Conservation (phyloP, 352 stramenopile species). For the Phytophthora macrochlamydospora region DNA sequence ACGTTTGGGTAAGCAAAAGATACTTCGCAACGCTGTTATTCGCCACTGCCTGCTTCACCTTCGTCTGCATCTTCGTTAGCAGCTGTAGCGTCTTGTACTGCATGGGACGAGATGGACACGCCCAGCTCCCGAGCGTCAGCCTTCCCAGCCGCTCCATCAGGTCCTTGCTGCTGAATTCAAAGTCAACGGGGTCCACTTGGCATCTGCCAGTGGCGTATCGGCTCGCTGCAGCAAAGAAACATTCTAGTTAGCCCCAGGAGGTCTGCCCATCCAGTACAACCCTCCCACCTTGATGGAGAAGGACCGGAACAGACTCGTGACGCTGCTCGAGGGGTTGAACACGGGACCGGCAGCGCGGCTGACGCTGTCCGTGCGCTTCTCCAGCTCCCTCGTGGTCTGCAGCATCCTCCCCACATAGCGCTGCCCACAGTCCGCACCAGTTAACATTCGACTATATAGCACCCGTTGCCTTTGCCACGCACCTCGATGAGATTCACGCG, state of each 20-base stretch:
- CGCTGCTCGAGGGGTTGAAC: conserved; percentile 64
- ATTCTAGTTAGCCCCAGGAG: too few relatives aligned
- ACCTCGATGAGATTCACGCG: conserved; percentile 81
- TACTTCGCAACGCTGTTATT: too few relatives aligned
- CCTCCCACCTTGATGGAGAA: conserved; percentile 67
- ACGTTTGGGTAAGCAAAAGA: too few relatives aligned
- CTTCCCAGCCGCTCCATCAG: conserved; percentile 55
- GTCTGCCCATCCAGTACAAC: too few relatives aligned
- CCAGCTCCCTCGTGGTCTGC: conserved; percentile 63
- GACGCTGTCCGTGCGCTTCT: conserved; percentile 65
- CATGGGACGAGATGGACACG: conserved; percentile 55
- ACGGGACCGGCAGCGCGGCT: conserved; percentile 54
- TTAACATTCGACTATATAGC: too few relatives aligned
- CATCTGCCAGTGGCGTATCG: neutral
- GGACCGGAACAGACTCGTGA: conserved; percentile 62
- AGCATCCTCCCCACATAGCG: conserved; percentile 63
- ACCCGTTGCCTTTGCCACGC: neutral
- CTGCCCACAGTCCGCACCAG: conserved; percentile 28
- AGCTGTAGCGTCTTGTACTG: neutral
- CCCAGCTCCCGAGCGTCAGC: conserved; percentile 60
- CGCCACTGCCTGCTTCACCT: too few relatives aligned
- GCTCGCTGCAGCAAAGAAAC: conserved; percentile 29
- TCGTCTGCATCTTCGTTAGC: too few relatives aligned
- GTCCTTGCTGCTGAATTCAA: conserved; percentile 60
- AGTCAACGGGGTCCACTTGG: conserved; percentile 68